Evolutionary conservation across 306 rosid species (phyloP), one percentile per base, ranked within the genome.

Genomic region (Lathyrus tuberosus): DNA sequence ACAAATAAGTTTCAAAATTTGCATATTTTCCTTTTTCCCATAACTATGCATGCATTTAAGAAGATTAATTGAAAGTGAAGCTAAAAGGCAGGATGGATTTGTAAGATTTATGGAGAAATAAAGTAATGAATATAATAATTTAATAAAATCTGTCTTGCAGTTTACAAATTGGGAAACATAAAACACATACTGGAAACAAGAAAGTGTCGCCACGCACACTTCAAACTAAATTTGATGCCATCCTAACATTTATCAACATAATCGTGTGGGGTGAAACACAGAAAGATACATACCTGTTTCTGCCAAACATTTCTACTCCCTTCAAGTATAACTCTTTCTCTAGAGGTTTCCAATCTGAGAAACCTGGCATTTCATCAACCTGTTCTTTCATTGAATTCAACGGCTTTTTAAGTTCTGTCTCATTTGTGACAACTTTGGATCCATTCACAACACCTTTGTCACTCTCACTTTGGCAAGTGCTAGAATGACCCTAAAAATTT

Each of bases 291-390:
- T 81, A 89, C 97, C 97, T 91, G 83, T 88, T 87, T 85, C 92
- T 88, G 75, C 97, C 99, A 80, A 91, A 94, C 81, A 94, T 91
- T 86, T 94, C 96, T 38, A 91, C 47, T 71, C 99, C 99, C 83
- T 94, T 94, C 81, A 86, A 63, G 85, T 88, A 94, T 63, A 91
- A 72, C 62, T 94, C 95, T 75, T 88, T 94, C 85, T 94, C 99
- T 65, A 94, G 58, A 59, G 86, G 87, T 82, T 83, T 88, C 99
- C 99, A 94, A 57, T 83, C 88, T 17, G 85, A 72, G 62, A 74
- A 78, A 41, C 79, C 76, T 59, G 14, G 70, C 62, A 75, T 53
- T 71, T 61, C 81, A 73, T 83, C 75, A 75, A 72, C 77, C 66
- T 75, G 75, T 22, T 63, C 76, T 62, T 54, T 75, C 67, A 70